Percentiles rank a stretch among this genome's conserved stretches.
Conservation (phyloP, 148 eudicot species). For the Rhododendron williamsianum region DNA sequence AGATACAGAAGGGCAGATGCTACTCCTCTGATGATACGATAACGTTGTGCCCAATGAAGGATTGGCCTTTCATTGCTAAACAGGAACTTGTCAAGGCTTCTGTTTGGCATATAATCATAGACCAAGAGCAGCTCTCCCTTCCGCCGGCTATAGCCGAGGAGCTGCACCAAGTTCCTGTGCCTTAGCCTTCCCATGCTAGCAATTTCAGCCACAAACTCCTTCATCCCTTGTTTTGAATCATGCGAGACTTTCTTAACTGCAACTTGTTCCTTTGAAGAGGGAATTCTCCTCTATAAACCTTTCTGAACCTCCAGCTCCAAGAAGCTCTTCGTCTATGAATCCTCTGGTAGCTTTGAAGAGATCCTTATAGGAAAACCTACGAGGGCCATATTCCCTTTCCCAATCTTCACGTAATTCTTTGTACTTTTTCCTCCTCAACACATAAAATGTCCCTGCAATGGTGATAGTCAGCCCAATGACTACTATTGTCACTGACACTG, state of each 20-base stretch:
- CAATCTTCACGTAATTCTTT: conserved; percentile 1
- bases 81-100: conserved; percentile 39
- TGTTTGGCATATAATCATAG: conserved; percentile 30
- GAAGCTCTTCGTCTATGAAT: conserved; percentile 26
- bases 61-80: conserved; percentile 9
- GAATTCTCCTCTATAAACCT: conserved; percentile 40
- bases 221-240: conserved; percentile 38
- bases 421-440: neutral
- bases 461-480: neutral
- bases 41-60: conserved; percentile 22
- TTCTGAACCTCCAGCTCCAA: conserved; percentile 39
- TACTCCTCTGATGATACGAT: conserved; percentile 34
- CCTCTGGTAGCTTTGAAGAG: conserved; percentile 35
- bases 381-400: conserved; percentile 14
- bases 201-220: conserved; percentile 32
- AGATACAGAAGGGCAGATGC: conserved; percentile 42
- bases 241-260: conserved; percentile 37
- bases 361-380: conserved; percentile 27
- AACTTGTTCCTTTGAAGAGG: conserved; percentile 10
- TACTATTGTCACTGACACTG: neutral
- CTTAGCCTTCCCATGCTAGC: conserved; percentile 38
- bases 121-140: neutral
- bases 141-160: conserved; percentile 34
- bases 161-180: conserved; percentile 41
- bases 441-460: neutral